Evolutionary conservation across 495 filamentous ascomycete species (phyloP).

Genomic region (Hyaloscypha bicolor): DNA sequence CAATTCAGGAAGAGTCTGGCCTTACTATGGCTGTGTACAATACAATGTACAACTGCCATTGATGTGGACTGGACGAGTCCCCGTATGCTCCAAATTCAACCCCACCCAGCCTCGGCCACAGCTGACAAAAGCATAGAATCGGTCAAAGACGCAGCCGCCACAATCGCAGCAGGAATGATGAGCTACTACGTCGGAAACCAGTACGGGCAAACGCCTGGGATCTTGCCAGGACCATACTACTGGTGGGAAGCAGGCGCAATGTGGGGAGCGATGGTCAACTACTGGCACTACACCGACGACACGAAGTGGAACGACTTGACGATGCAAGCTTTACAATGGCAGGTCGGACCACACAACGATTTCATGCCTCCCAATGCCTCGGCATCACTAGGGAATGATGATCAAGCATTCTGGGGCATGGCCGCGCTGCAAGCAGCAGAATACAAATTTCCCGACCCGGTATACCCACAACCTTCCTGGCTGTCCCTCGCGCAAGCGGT

Average conservation of each 20-base stretch:
- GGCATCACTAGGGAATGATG: conserved; percentile 57
- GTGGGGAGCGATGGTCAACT: conserved; percentile 72
- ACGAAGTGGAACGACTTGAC: conserved; percentile 63
- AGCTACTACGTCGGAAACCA: conserved; percentile 62
- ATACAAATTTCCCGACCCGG: conserved; percentile 60
- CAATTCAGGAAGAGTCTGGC: neutral
- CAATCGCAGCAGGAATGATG: conserved; percentile 63
- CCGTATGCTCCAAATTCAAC: neutral
- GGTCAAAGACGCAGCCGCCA: conserved; percentile 60
- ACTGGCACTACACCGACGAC: conserved; percentile 75
- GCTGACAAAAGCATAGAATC: conserved; percentile 43
- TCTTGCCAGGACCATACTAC: conserved; percentile 40
- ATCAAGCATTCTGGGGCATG: conserved; percentile 68
- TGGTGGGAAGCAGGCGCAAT: conserved; percentile 80
- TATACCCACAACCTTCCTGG: conserved; percentile 59
- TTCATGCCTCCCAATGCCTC: conserved; percentile 65
- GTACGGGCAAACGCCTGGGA: conserved; percentile 12
- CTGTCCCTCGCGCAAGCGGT: conserved; percentile 75
- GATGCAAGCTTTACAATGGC: conserved; percentile 62
- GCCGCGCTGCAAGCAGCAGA: conserved; percentile 68
- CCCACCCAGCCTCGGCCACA: neutral
- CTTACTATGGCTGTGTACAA: neutral
- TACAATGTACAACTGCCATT: neutral
- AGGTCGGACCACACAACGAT: conserved; percentile 64
- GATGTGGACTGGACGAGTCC: neutral